phyloP scores from a whole-genome alignment of 768 basidiomycete species.

The Lactifluus rugatus region DNA sequence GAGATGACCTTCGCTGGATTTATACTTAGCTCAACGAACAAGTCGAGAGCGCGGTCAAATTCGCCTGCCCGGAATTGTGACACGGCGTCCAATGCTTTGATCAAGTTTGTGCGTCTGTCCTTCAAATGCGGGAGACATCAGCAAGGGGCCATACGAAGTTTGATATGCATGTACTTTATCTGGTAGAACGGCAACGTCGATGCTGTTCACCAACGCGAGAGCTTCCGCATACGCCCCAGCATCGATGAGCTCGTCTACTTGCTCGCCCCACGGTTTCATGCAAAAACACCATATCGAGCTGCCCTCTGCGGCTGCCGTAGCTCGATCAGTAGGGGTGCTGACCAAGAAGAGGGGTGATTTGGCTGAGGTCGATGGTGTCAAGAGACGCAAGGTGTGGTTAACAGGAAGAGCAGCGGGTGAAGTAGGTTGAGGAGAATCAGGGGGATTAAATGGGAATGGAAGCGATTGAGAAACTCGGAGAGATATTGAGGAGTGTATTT shows the following conservation, averaged over 20 bases:
- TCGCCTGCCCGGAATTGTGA: conserved; percentile 58
- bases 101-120: conserved; percentile 46
- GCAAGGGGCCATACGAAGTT: too few relatives aligned
- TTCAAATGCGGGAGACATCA: conserved; percentile 23
- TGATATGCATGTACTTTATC: conserved; percentile 44
- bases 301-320: conserved; percentile 55
- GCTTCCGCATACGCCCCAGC: conserved; percentile 67
- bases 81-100: conserved; percentile 71
- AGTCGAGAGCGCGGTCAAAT: conserved; percentile 74
- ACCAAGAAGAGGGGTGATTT: conserved; percentile 54
- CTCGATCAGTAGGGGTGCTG: conserved; percentile 67
- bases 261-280: conserved; percentile 68
- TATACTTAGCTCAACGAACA: conserved; percentile 78
- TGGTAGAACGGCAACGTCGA: conserved; percentile 48
- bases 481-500: conserved; percentile 65
- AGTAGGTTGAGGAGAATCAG: conserved; percentile 26
- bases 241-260: conserved; percentile 75
- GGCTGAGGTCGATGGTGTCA: conserved; percentile 44
- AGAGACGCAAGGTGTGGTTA: conserved; percentile 51
- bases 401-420: conserved; percentile 21
- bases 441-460: conserved; percentile 45
- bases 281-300: conserved; percentile 67
- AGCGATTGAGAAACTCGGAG: conserved; percentile 51
- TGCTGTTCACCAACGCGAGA: conserved; percentile 60
- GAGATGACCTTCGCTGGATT: conserved; percentile 93